These are phyloP conservation scores for Pulicaria dysenterica DNA, from an alignment of 129 eudicot genomes.

Conservation along the genomic window DNA sequence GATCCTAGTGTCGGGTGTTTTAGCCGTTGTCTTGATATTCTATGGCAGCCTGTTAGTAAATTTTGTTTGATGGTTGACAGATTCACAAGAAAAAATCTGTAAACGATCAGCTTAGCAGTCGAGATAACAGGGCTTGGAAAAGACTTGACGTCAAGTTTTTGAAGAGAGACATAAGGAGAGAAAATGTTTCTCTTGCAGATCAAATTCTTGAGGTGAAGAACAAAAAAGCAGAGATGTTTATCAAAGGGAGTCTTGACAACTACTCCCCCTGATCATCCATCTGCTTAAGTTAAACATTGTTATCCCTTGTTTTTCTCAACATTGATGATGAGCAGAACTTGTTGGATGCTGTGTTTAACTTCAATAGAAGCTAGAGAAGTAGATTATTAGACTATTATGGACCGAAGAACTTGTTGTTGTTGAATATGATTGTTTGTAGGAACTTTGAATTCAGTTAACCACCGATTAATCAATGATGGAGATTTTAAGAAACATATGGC, in stretches of 20 bases:
- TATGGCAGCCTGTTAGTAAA: conserved; percentile 8
- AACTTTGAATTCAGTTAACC: not conserved
- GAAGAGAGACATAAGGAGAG: conserved; percentile 42
- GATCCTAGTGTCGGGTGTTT: no score
- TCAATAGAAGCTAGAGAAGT: conserved; percentile 4
- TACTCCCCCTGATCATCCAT: conserved; percentile 19
- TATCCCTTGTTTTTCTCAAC: not conserved
- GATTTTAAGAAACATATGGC: no score
- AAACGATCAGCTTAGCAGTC: conserved; percentile 42
- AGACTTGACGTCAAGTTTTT: conserved; percentile 50
- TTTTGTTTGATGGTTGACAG: conserved; percentile 38
- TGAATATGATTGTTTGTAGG: conserved; percentile 1
- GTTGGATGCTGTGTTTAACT: conserved; percentile 12
- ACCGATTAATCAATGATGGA: no score
- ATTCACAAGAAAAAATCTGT: conserved; percentile 55
- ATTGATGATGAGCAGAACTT: not conserved
- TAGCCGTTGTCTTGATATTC: not conserved
- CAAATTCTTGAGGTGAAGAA: conserved; percentile 73
- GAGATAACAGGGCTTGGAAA: conserved; percentile 62
- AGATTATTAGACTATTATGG: conserved; percentile 3
- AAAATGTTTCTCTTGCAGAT: conserved; percentile 67
- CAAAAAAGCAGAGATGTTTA: conserved; percentile 33
- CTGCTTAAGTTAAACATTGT: not conserved
- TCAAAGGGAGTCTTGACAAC: conserved; percentile 28
- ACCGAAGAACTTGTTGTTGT: not conserved